Evolutionary conservation across 768 basidiomycete species (phyloP).

Genomic region (Pisolithus tinctorius): DNA sequence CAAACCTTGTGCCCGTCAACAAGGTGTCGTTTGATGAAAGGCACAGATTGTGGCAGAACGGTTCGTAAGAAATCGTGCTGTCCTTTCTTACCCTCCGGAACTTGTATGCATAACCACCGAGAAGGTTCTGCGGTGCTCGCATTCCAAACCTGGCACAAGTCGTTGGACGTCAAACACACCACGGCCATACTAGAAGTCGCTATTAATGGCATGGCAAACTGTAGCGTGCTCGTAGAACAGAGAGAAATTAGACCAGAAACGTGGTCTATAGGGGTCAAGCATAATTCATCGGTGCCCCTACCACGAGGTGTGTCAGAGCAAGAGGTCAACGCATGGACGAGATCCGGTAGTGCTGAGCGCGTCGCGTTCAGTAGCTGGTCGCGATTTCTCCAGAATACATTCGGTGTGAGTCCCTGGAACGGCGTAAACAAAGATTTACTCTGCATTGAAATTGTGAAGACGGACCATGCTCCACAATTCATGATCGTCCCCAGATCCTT

Average conservation of each 20-base stretch:
- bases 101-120: slow-evolving; percentile 18
- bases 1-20: slow-evolving; percentile 32
- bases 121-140: not conserved
- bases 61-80: slow-evolving; percentile 41
- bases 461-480: slow-evolving; percentile 80
- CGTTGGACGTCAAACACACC: slow-evolving; percentile 9
- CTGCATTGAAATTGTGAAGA: not conserved
- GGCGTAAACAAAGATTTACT: slow-evolving; percentile 1
- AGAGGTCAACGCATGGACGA: slow-evolving; percentile 15
- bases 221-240: slow-evolving; percentile 26
- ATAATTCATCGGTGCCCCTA: not conserved
- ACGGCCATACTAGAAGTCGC: slow-evolving; percentile 7
- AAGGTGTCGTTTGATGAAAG: slow-evolving; percentile 40
- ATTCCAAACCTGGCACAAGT: not conserved
- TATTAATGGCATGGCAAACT: not conserved
- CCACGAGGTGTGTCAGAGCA: not conserved
- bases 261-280: slow-evolving; percentile 13
- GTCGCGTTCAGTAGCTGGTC: slow-evolving; percentile 39
- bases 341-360: slow-evolving; percentile 41
- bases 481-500: slow-evolving; percentile 94
- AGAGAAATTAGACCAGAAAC: slow-evolving; percentile 39
- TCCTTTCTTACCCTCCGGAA: slow-evolving; percentile 45
- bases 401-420: slow-evolving; percentile 66
- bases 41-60: slow-evolving; percentile 42
- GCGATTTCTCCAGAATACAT: slow-evolving; percentile 61